These are phyloP conservation scores for Schrenkiella parvula DNA, from an alignment of 345 rosid species.

Conservation along the genomic window DNA sequence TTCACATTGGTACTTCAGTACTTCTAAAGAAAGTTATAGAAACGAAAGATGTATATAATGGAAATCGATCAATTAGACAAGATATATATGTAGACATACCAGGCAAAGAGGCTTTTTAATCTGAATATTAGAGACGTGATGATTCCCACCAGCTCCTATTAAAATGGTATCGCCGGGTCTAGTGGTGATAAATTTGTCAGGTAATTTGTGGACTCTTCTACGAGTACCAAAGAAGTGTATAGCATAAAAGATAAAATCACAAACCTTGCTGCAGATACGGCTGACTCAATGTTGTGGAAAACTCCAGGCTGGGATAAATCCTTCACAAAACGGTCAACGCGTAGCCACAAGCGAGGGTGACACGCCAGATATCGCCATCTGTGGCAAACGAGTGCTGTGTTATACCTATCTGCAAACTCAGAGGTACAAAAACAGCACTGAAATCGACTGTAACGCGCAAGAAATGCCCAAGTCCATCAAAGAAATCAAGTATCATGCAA, in stretches of 20 bases:
- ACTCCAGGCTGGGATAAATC: slow-evolving; percentile 60
- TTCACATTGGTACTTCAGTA: background rate
- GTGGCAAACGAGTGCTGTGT: slow-evolving; percentile 99
- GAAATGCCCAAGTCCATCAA: background rate
- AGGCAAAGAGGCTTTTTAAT: slow-evolving; percentile 89
- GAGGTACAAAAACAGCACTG: slow-evolving; percentile 39
- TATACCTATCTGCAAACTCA: slow-evolving; percentile 99
- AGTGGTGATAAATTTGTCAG: slow-evolving; percentile 33
- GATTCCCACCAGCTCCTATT: slow-evolving; percentile 76
- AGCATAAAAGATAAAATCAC: slow-evolving; percentile 18
- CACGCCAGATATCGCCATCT: slow-evolving; percentile 96
- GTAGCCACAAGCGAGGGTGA: slow-evolving; percentile 93
- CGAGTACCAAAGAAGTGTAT: background rate
- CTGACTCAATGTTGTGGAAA: slow-evolving; percentile 66
- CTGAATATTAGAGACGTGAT: slow-evolving; percentile 78
- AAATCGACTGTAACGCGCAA: background rate
- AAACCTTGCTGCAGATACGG: slow-evolving; percentile 93
- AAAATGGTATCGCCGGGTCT: slow-evolving; percentile 96
- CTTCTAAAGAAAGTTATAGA: background rate
- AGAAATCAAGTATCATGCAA: background rate
- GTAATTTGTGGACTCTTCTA: background rate
- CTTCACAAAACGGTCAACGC: slow-evolving; percentile 73
- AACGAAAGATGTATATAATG: background rate
- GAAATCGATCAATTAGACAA: slow-evolving; percentile 1
- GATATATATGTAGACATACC: slow-evolving; percentile 46